A percentile compares a stretch with the other conserved stretches of the same genome.
phyloP scores from a whole-genome alignment of 306 rosid species.

The Sesbania bispinosa region DNA sequence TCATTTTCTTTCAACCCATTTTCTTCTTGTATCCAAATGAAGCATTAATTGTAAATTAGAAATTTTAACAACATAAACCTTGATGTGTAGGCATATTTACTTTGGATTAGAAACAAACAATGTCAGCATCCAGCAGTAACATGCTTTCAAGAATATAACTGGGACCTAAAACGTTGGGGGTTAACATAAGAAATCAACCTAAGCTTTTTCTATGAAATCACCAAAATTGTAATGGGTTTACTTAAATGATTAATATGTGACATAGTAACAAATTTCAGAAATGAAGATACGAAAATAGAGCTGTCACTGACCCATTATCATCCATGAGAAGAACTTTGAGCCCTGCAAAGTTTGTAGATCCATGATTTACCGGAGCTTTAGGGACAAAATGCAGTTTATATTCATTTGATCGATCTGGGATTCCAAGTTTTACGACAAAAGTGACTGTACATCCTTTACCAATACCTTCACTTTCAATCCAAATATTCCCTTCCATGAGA shows the following conservation, averaged over 20 bases:
- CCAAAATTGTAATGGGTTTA: background rate
- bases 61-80: background rate
- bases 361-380: slow-evolving; percentile 51
- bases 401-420: slow-evolving; percentile 65
- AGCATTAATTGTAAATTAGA: background rate
- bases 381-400: slow-evolving; percentile 49
- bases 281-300: slow-evolving; percentile 26
- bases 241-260: background rate
- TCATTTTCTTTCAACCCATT: too few species aligned
- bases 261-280: slow-evolving; percentile 6
- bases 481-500: slow-evolving; percentile 95
- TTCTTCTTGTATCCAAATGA: too few species aligned
- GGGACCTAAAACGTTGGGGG: background rate
- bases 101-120: background rate
- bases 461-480: slow-evolving; percentile 95
- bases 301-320: slow-evolving; percentile 80
- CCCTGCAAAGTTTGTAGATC: slow-evolving; percentile 57
- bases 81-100: background rate
- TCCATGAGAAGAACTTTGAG: slow-evolving; percentile 90
- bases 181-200: slow-evolving; percentile 2
- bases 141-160: background rate
- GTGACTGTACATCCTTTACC: slow-evolving; percentile 85
- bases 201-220: background rate
- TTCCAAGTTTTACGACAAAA: slow-evolving; percentile 82
- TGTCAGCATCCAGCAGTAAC: background rate